These are phyloP conservation scores for Aspergillus fischeri DNA, from an alignment of 2,329 filamentous ascomycete genomes.

Conservation along the genomic window DNA sequence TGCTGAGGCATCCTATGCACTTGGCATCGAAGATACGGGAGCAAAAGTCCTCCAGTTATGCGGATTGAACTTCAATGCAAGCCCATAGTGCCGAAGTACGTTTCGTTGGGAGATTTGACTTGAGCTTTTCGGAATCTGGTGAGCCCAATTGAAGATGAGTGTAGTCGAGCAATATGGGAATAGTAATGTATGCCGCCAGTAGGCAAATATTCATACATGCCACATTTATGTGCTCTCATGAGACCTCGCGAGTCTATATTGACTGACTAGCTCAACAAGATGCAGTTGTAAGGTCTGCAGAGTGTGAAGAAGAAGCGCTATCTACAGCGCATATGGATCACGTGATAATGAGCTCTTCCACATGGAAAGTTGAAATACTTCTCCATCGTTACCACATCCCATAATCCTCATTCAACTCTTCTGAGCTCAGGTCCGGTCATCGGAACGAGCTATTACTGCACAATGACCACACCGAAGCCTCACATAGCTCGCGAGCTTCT, in stretches of 20 bases:
- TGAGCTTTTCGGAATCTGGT: too few relatives aligned
- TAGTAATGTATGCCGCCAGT: neutral
- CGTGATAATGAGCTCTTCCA: neutral
- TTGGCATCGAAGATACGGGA: neutral
- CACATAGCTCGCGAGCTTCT: conserved; percentile 63
- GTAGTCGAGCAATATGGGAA: neutral
- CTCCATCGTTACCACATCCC: neutral
- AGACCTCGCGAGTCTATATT: neutral
- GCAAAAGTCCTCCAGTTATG: neutral
- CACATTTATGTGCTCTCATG: neutral
- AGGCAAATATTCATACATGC: neutral
- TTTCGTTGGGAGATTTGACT: neutral
- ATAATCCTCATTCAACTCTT: neutral
- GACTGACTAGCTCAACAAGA: neutral
- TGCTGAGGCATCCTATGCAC: neutral
- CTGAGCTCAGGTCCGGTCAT: neutral
- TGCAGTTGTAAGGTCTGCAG: neutral
- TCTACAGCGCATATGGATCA: neutral
- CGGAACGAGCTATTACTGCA: neutral
- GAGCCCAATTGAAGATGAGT: neutral
- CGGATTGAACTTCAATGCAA: neutral
- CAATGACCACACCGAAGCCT: conserved; percentile 24
- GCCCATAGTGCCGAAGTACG: neutral
- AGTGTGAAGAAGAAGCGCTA: neutral
- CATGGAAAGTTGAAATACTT: neutral